Base-by-base conservation (phyloP, 805 yeast species). In the Priceomyces haplophilus region DNA sequence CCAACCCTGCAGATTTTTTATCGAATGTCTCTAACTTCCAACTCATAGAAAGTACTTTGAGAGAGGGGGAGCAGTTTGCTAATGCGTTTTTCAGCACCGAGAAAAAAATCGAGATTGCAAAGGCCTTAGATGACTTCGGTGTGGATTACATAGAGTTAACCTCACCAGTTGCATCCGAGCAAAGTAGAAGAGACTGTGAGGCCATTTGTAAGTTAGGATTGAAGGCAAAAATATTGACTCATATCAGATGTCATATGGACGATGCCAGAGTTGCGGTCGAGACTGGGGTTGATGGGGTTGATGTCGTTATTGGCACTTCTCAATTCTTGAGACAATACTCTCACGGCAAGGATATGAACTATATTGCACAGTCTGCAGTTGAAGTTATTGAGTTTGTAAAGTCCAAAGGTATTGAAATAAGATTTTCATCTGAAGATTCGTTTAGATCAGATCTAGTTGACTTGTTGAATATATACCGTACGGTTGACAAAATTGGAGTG, bases 61-160 rank as follows among this genome's bases (percentile, higher is more conserved):
- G 99, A 73, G 99, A 91, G 72, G 99, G 99, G 65, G 99, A 91
- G 71, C 99, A 91, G 69, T 91, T 91, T 62, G 97, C 98, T 59
- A 91, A 91, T 61, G 96, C 99, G 3, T 93, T 91, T 69, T 91
- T 91, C 75, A 73, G 82, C 55, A 87, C 96, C 15, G 98, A 88
- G 63, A 91, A 87, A 75, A 91, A 91, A 73, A 88, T 91, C 53
- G 96, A 90, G 69, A 91, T 91, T 51, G 99, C 99, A 57, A 89
- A 82, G 73, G 98, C 98, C 3, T 74, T 91, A 46, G 97, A 91
- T 67, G 97, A 90, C 58, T 91, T 91, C 60, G 99, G 99, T 55
- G 99, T 90, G 38, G 99, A 91, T 71, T 91, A 93, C 73, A 93
- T 91, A 52, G 99, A 91, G 72, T 76, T 91, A 63, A 91, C 99